A percentile compares a stretch with the other conserved stretches of the same genome.
phyloP scores from a whole-genome alignment of 2,329 filamentous ascomycete species.

The Pseudogymnoascus sp. region DNA sequence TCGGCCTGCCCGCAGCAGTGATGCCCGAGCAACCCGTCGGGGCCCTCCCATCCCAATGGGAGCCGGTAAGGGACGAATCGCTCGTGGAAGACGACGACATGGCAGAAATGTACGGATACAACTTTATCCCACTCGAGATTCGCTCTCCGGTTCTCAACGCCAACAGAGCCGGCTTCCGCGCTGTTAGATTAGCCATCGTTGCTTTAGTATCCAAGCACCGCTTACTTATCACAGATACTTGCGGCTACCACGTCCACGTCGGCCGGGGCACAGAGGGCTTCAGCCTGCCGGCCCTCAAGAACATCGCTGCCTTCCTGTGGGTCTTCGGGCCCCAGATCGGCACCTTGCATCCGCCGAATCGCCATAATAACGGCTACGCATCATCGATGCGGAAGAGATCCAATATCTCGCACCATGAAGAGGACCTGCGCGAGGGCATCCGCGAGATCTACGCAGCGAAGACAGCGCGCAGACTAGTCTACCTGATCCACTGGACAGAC shows the following conservation, averaged over 20 bases:
- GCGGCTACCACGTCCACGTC: constrained; percentile 27
- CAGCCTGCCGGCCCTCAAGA: constrained; percentile 20
- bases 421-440: neutral
- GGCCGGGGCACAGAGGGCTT: constrained; percentile 21
- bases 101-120: neutral
- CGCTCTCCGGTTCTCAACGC: neutral
- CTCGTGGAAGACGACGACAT: neutral
- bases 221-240: constrained; percentile 18
- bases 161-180: neutral
- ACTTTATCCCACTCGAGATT: neutral
- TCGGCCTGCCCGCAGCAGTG: neutral
- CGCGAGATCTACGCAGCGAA: neutral
- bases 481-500: neutral
- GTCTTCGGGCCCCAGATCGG: constrained; percentile 25
- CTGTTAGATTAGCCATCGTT: constrained; percentile 5
- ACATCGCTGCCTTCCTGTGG: constrained; percentile 20
- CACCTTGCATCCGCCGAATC: constrained; percentile 19
- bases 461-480: neutral
- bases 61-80: neutral
- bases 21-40: neutral
- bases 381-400: neutral
- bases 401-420: neutral
- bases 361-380: neutral
- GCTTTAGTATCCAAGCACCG: constrained; percentile 15
- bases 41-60: neutral